A percentile compares a stretch with the other conserved stretches of the same genome.
Conservation (phyloP, 2,329 filamentous ascomycete genomes). For the Nemania sp. region DNA sequence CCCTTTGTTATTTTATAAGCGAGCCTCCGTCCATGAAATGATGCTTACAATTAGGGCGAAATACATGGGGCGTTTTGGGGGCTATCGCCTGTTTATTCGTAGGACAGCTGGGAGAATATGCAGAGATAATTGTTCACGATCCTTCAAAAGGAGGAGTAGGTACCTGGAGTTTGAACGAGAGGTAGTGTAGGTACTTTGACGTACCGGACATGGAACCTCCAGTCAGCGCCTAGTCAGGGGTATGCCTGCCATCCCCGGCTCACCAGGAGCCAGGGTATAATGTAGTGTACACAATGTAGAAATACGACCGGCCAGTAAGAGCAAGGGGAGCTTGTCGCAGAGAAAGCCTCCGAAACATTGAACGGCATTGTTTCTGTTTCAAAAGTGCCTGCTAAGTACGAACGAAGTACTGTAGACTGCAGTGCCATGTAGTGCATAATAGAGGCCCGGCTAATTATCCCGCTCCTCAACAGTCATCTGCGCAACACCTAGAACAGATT, state of each 20-base stretch:
- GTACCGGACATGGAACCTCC: slow-evolving; percentile 13
- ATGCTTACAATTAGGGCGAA: no score
- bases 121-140: slow-evolving; percentile 9
- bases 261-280: background rate
- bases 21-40: no score
- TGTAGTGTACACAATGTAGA: background rate
- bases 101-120: background rate
- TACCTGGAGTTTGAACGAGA: background rate
- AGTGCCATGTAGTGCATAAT: no score
- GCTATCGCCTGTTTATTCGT: slow-evolving; percentile 2
- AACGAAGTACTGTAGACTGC: no score
- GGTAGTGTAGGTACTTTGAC: background rate
- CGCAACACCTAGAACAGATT: background rate
- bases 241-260: background rate
- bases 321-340: slow-evolving; percentile 8
- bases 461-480: background rate
- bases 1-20: no score
- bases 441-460: background rate
- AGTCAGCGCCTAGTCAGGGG: slow-evolving; percentile 12
- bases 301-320: slow-evolving; percentile 3
- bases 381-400: slow-evolving; percentile 19
- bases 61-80: background rate
- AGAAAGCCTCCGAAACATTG: slow-evolving; percentile 19
- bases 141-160: background rate
- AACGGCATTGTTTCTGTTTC: slow-evolving; percentile 23